These are phyloP conservation scores for Nepenthes mirabilis DNA, from an alignment of 148 eudicot species.

Conservation along the genomic window DNA sequence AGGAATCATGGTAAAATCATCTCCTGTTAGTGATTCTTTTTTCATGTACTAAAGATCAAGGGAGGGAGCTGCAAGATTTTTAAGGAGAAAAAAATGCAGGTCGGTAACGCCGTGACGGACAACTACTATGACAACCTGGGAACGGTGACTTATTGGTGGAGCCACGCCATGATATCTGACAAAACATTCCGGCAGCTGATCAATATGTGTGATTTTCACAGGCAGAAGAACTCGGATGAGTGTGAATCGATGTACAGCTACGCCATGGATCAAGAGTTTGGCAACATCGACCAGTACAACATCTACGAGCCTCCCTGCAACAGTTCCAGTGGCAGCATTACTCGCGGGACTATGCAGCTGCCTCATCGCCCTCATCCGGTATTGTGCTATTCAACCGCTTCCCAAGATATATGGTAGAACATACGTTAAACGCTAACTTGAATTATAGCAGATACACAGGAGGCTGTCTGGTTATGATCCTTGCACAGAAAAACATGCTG, in stretches of 20 bases:
- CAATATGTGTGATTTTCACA: conserved; percentile 69
- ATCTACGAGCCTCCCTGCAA: conserved; percentile 89
- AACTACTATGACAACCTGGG: conserved; percentile 93
- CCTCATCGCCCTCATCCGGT: conserved; percentile 69
- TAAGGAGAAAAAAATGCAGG: conserved; percentile 25
- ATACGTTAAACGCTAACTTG: not conserved
- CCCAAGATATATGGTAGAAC: too few species aligned
- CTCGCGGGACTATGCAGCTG: conserved; percentile 23
- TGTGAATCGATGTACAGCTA: conserved; percentile 70
- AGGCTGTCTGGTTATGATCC: conserved; percentile 82
- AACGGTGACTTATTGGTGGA: conserved; percentile 96
- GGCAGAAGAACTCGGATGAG: conserved; percentile 71
- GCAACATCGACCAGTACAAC: conserved; percentile 91
- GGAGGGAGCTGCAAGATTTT: not conserved
- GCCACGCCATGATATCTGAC: conserved; percentile 96
- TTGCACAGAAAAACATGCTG: conserved; percentile 84
- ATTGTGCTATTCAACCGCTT: not conserved
- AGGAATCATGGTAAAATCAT: conserved; percentile 70
- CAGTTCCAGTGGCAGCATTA: conserved; percentile 30
- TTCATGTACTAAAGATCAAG: not conserved
- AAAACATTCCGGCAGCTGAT: conserved; percentile 49
- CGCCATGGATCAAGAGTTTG: conserved; percentile 91
- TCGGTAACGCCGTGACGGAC: conserved; percentile 95
- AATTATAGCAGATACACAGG: conserved; percentile 25
- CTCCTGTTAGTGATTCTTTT: not conserved